phyloP scores from a whole-genome alignment of 2,329 filamentous ascomycete species.

The Dendryphion nanum region DNA sequence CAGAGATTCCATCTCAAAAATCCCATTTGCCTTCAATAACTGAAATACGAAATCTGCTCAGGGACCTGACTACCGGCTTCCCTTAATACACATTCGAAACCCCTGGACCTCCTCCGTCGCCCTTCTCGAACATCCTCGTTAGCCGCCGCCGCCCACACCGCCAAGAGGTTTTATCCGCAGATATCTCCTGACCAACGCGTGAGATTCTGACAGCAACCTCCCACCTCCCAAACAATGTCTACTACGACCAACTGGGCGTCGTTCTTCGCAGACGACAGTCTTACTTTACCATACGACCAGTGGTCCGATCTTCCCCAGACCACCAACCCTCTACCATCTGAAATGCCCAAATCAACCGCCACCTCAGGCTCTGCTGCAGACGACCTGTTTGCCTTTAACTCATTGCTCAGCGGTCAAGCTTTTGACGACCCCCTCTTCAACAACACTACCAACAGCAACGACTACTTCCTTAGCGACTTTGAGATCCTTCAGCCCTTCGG shows the following conservation, averaged over 20 bases:
- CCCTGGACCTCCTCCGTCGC: background rate
- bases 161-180: conserved; percentile 14
- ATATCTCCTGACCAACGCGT: conserved; percentile 40
- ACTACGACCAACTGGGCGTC: conserved; percentile 42
- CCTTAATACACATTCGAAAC: background rate
- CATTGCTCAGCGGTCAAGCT: conserved; percentile 27
- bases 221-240: conserved; percentile 21
- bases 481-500: conserved; percentile 39
- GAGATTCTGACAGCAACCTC: conserved; percentile 21
- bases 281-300: conserved; percentile 38
- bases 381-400: conserved; percentile 31
- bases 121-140: conserved; percentile 9
- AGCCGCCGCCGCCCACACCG: conserved; percentile 18
- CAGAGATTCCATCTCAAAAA: no score
- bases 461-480: conserved; percentile 41
- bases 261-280: conserved; percentile 36
- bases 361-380: conserved; percentile 26
- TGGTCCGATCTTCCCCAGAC: conserved; percentile 33
- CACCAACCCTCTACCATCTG: conserved; percentile 16
- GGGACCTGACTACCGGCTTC: no score
- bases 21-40: no score
- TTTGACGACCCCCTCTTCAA: conserved; percentile 38
- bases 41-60: no score
- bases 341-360: conserved; percentile 36
- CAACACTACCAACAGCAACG: conserved; percentile 23